Percentiles rank a stretch among this genome's conserved stretches.
These are phyloP conservation scores for Phytophthora citricola DNA, from an alignment of 352 stramenopile genomes.

Conservation along the genomic window DNA sequence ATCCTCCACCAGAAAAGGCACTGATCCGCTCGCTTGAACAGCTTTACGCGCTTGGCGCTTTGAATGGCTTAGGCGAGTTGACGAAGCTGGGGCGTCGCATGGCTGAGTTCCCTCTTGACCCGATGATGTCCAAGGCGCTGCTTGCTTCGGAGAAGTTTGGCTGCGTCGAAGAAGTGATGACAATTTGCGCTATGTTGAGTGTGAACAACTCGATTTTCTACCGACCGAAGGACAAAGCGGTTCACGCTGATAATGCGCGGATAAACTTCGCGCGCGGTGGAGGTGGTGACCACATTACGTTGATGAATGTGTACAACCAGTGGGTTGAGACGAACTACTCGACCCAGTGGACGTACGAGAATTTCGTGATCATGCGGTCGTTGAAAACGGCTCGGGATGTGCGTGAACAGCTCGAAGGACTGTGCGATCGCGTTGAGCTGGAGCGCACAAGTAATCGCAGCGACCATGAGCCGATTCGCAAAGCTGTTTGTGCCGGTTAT, in stretches of 20 bases:
- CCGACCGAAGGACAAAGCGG: constrained; percentile 98
- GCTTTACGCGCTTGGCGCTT: constrained; percentile 98
- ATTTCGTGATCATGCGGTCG: constrained; percentile 97
- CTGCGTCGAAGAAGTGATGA: constrained; percentile 95
- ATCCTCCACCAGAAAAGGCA: constrained; percentile 97
- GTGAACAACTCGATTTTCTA: constrained; percentile 99
- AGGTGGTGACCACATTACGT: constrained; percentile 97
- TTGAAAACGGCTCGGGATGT: constrained; percentile 99
- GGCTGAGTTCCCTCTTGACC: constrained; percentile 96
- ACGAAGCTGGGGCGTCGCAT: constrained; percentile 96
- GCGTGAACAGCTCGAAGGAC: constrained; percentile 97
- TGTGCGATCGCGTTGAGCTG: constrained; percentile 99
- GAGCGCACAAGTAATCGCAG: constrained; percentile 84
- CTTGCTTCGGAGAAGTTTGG: constrained; percentile 93
- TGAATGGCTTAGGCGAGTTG: constrained; percentile 98
- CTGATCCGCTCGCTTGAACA: constrained; percentile 98
- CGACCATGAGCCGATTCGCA: constrained; percentile 95
- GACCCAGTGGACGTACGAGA: constrained; percentile 96
- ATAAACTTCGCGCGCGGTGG: constrained; percentile 98
- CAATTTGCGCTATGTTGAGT: constrained; percentile 98
- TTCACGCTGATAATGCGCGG: constrained; percentile 98
- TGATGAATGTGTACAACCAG: constrained; percentile 98
- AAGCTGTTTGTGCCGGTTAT: constrained; percentile 98
- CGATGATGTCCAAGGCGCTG: constrained; percentile 95
- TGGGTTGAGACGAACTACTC: constrained; percentile 99